A percentile compares a stretch with the other conserved stretches of the same genome.
These are phyloP conservation scores for Actinomucor elegans DNA, from an alignment of 371 early-diverging fungal species.

Conservation along the genomic window DNA sequence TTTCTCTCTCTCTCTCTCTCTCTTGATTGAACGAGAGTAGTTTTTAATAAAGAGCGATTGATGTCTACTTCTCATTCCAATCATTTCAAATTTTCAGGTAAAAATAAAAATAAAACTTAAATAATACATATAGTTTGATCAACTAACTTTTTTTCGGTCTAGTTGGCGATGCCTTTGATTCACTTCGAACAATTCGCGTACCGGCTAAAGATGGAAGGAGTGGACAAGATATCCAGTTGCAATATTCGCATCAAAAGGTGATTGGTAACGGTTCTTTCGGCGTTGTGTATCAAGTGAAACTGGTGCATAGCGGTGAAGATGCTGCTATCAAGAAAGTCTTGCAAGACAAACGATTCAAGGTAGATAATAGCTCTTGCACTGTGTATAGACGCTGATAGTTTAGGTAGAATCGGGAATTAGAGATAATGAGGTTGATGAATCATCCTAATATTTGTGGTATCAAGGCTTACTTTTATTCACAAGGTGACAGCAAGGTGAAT, in stretches of 20 bases:
- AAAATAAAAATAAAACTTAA: background rate
- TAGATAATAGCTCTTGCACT: slow-evolving; percentile 17
- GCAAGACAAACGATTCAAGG: slow-evolving; percentile 95
- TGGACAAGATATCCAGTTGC: slow-evolving; percentile 78
- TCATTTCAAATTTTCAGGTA: slow-evolving; percentile 27
- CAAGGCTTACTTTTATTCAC: slow-evolving; percentile 76
- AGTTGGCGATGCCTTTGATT: slow-evolving; percentile 27
- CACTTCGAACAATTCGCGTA: slow-evolving; percentile 22
- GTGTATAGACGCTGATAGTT: background rate
- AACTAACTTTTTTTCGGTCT: too few relatives aligned
- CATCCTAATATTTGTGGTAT: slow-evolving; percentile 81
- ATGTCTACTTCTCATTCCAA: slow-evolving; percentile 19
- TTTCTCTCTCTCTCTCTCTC: too few relatives aligned
- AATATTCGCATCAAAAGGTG: slow-evolving; percentile 86
- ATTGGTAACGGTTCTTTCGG: slow-evolving; percentile 96
- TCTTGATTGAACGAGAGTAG: too few relatives aligned
- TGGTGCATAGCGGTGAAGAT: slow-evolving; percentile 71
- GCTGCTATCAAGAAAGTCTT: slow-evolving; percentile 94
- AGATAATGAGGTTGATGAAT: slow-evolving; percentile 77
- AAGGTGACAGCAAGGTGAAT: slow-evolving; percentile 45
- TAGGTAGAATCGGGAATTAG: slow-evolving; percentile 77
- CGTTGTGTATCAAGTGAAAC: slow-evolving; percentile 91
- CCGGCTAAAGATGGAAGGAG: slow-evolving; percentile 80
- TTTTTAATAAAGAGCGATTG: too few relatives aligned
- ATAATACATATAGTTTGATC: too few relatives aligned